Evolutionary conservation across 768 basidiomycete species (phyloP), one percentile per base, ranked within the genome.

Genomic region (Royoungia palumana): DNA sequence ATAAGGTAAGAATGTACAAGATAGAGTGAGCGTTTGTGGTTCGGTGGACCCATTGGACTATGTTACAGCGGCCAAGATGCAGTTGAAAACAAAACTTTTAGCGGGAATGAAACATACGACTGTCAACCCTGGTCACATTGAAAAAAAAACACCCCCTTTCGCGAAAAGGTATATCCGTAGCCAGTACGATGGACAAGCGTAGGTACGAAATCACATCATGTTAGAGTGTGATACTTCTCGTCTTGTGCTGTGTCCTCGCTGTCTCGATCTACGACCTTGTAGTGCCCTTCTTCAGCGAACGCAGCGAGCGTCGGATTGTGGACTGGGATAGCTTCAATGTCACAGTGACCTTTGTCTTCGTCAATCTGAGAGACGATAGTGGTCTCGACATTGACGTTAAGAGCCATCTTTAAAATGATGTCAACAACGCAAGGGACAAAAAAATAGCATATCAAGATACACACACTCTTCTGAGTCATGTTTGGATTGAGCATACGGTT

Each of bases 371-470:
- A 67, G 6, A 67, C 61, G 13, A 69, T 52, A 4, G 67, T 67
- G 0, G 67, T 67, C 21, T 67, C 66, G 4, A 67, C 67, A 36
- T 67, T 67, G 51, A 67, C 65, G 13, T 69, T 67, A 3, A 67
- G 53, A 37, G 59, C 63, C 14, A 56, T 9, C 55, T 54, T 5
- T 1, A 0, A 10, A 0, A 11, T 16, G 7, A 5, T 32, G 32
- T 47, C 8, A 55, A 24, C 5, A 19, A 36, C 11, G 14, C 25
- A 11, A 55, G 10, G 32, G 1, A 30, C 5, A 12, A 0, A 16
- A 42, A 0, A 37, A 20, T 11, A 46, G 43, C 2, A 11, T 17
- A 10, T n/a, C 0, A 10, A 10, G 24, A 20, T 20, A 56, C 66
- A 2, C 40, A 67, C 66, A 10, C 43, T 59, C 42, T 51, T 67